A percentile compares a stretch with the other conserved stretches of the same genome.
phyloP scores from a whole-genome alignment of 306 rosid genomes.

The Casuarina equisetifolia region DNA sequence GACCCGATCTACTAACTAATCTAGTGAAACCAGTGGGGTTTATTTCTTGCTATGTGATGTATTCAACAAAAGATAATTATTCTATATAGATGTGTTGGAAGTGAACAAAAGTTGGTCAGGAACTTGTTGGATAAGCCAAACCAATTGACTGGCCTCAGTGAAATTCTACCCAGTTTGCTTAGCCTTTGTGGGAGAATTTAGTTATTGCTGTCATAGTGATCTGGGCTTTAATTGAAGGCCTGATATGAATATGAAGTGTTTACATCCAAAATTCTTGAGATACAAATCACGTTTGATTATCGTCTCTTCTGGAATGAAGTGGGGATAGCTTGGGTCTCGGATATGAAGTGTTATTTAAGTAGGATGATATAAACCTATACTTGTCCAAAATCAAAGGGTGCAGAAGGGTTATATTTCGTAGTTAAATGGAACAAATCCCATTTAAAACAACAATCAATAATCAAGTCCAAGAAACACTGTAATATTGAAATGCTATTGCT shows the following conservation, averaged over 20 bases:
- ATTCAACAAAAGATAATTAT: not conserved
- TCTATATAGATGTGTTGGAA: too few relatives aligned
- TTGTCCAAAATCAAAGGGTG: not conserved
- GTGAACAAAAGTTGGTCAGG: not conserved
- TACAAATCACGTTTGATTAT: slow-evolving; percentile 3
- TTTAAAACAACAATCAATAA: not conserved
- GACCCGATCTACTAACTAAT: not conserved
- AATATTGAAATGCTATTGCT: too few relatives aligned
- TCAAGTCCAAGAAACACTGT: not conserved
- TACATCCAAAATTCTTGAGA: not conserved
- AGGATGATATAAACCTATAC: not conserved
- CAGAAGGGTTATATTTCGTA: too few relatives aligned
- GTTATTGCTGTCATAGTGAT: not conserved
- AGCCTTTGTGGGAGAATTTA: not conserved
- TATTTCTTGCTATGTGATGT: not conserved
- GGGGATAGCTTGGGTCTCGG: not conserved
- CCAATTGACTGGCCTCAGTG: not conserved
- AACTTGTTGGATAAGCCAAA: not conserved
- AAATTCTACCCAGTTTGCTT: not conserved
- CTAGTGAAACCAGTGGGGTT: not conserved
- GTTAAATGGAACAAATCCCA: too few relatives aligned
- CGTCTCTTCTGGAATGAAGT: not conserved
- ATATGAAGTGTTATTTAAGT: not conserved
- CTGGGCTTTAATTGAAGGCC: not conserved
- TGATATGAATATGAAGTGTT: not conserved